Evolutionary conservation across 1,139 yeast genomes (phyloP).

Genomic region (Yamadazyma aaseri): DNA sequence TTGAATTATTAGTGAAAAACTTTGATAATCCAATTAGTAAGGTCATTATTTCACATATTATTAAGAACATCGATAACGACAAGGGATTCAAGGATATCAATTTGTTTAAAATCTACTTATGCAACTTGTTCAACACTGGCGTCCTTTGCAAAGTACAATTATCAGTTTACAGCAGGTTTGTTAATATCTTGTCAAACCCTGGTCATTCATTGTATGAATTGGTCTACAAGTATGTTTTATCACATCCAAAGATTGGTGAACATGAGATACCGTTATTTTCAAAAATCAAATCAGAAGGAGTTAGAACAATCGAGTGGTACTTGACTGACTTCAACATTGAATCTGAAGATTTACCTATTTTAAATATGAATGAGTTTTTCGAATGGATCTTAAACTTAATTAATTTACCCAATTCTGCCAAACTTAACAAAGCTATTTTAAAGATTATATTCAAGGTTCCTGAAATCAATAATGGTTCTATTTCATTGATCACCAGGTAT

Average conservation of each 20-base stretch:
- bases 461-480: slow-evolving; percentile 59
- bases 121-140: slow-evolving; percentile 60
- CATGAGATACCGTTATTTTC: slow-evolving; percentile 64
- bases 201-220: slow-evolving; percentile 73
- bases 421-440: slow-evolving; percentile 33
- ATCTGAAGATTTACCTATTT: slow-evolving; percentile 9
- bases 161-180: slow-evolving; percentile 46
- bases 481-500: slow-evolving; percentile 59
- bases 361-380: slow-evolving; percentile 23
- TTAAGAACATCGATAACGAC: slow-evolving; percentile 31
- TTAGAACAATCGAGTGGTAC: slow-evolving; percentile 15
- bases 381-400: slow-evolving; percentile 66
- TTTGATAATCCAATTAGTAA: slow-evolving; percentile 35
- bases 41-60: slow-evolving; percentile 41
- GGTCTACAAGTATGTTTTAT: slow-evolving; percentile 57
- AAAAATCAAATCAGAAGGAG: slow-evolving; percentile 10
- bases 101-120: slow-evolving; percentile 55
- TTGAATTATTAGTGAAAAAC: slow-evolving; percentile 57
- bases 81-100: slow-evolving; percentile 55
- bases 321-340: slow-evolving; percentile 6
- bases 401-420: slow-evolving; percentile 36
- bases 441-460: slow-evolving; percentile 51
- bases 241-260: slow-evolving; percentile 52
- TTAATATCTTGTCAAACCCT: slow-evolving; percentile 62
- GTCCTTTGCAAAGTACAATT: slow-evolving; percentile 17